Percentiles rank a stretch among this genome's conserved stretches.
These are phyloP conservation scores for Vitis hybrid DNA, from an alignment of 177 flowering plant genomes.

Conservation along the genomic window DNA sequence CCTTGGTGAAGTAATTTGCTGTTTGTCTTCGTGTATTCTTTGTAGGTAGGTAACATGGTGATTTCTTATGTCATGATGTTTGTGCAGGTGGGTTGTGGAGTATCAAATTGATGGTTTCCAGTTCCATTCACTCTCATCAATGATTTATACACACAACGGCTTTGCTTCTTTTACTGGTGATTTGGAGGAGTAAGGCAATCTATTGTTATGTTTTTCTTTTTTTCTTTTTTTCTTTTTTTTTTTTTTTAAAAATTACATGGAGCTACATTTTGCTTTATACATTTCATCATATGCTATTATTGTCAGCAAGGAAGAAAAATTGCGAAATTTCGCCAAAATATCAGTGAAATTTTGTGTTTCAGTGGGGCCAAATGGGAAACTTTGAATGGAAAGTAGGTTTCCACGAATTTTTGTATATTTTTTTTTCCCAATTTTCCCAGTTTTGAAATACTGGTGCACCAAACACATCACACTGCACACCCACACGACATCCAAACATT, in stretches of 20 bases:
- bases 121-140: conserved; percentile 93
- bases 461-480: no score
- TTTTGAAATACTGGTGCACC: no score
- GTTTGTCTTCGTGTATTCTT: not conserved
- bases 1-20: not conserved
- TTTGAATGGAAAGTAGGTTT: no score
- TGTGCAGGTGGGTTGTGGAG: conserved; percentile 91
- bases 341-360: no score
- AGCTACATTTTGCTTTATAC: not conserved
- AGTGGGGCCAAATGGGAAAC: no score
- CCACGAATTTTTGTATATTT: no score
- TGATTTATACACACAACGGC: conserved; percentile 97
- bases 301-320: no score
- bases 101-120: conserved; percentile 95
- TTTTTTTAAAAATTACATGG: not conserved
- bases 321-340: no score
- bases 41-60: conserved; percentile 5
- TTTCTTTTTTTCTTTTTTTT: not conserved
- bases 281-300: not conserved
- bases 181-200: conserved; percentile 80
- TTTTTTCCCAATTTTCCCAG: no score
- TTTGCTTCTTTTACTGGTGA: conserved; percentile 96
- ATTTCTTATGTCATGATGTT: conserved; percentile 20
- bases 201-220: not conserved
- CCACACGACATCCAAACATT: no score